A percentile compares a stretch with the other conserved stretches of the same genome.
Evolutionary conservation across 805 yeast genomes (phyloP).

Genomic region (Myxozyma geophila): DNA sequence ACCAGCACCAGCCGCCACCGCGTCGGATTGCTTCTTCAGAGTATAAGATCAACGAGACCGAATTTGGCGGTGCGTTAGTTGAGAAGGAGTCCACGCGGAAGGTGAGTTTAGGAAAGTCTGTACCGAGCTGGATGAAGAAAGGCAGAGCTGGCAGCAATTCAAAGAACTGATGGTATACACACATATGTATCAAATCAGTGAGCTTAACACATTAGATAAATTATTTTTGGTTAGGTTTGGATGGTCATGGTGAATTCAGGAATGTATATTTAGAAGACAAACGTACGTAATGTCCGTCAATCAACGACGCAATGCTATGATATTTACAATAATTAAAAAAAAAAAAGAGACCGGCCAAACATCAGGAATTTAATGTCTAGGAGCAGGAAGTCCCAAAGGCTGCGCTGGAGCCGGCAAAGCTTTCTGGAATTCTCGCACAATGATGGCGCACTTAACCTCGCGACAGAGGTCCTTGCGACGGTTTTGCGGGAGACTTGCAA

Average conservation of each 20-base stretch:
- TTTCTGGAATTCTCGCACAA: slow-evolving; percentile 71
- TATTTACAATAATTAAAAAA: neutral
- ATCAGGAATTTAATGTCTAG: slow-evolving; percentile 5
- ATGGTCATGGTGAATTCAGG: too few relatives aligned
- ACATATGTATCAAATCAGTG: too few relatives aligned
- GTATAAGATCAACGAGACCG: neutral
- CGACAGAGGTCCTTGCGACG: slow-evolving; percentile 70
- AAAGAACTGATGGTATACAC: neutral
- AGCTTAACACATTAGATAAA: too few relatives aligned
- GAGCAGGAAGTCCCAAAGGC: slow-evolving; percentile 25
- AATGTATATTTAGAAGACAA: too few relatives aligned
- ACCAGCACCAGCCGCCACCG: neutral
- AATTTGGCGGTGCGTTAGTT: neutral
- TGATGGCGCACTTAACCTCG: slow-evolving; percentile 77
- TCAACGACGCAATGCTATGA: too few relatives aligned
- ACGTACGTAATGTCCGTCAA: too few relatives aligned
- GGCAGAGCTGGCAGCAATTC: neutral
- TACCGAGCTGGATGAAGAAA: slow-evolving; percentile 18
- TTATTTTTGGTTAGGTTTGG: too few relatives aligned
- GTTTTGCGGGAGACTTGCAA: slow-evolving; percentile 66
- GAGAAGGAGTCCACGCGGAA: neutral
- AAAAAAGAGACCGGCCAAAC: neutral
- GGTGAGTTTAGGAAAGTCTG: slow-evolving; percentile 22
- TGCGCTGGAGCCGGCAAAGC: slow-evolving; percentile 29
- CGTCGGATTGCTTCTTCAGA: neutral